Evolutionary conservation across 768 basidiomycete genomes (phyloP).

Genomic region (Xerocomellus chrysenteron): DNA sequence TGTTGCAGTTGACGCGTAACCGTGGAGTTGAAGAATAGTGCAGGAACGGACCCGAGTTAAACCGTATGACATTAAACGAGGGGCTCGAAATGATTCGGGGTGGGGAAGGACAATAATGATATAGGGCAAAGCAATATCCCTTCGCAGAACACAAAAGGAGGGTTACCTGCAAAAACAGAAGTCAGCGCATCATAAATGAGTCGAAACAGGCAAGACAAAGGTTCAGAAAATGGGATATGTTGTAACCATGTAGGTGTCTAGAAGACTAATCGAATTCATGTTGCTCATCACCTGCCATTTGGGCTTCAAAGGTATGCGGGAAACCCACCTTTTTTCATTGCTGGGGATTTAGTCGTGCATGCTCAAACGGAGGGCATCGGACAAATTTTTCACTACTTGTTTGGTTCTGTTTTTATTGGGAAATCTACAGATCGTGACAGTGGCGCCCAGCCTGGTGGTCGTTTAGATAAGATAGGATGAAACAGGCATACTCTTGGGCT

Average conservation of each 20-base stretch:
- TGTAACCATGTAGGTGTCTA: constrained; percentile 78
- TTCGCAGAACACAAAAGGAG: background rate
- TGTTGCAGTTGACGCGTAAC: background rate
- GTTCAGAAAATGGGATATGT: constrained; percentile 30
- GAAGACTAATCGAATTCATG: constrained; percentile 90
- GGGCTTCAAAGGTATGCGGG: background rate
- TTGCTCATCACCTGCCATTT: constrained; percentile 49
- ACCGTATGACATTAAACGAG: constrained; percentile 1
- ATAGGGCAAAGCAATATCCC: background rate
- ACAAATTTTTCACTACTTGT: constrained; percentile 3
- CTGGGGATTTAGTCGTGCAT: background rate
- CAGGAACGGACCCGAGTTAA: constrained; percentile 3
- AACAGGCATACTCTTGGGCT: background rate
- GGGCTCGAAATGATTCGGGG: background rate
- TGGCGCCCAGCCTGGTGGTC: no score
- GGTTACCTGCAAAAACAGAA: constrained; percentile 3
- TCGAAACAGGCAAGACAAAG: background rate
- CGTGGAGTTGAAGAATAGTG: background rate
- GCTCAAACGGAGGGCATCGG: background rate
- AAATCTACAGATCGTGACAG: background rate
- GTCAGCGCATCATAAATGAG: constrained; percentile 10
- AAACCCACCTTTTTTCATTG: constrained; percentile 12
- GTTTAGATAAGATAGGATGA: background rate
- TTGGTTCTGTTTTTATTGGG: constrained; percentile 12
- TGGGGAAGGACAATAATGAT: background rate